Conservation (phyloP, 345 rosid species). For the Dipteronia dyeriana region DNA sequence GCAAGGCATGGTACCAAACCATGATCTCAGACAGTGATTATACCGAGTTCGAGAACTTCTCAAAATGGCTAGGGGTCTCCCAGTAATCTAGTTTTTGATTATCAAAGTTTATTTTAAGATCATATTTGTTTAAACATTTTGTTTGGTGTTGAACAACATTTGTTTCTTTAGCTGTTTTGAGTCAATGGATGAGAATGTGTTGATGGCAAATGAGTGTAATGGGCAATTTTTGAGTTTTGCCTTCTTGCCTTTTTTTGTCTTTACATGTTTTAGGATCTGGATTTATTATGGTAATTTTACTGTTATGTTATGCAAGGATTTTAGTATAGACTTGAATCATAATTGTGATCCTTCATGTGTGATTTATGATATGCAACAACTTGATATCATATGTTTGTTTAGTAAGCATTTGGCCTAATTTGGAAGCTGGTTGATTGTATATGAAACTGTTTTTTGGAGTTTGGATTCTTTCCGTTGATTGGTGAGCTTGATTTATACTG, state of each 20-base stretch:
- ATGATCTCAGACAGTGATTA: constrained; percentile 95
- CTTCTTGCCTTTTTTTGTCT: not conserved
- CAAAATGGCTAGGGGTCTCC: constrained; percentile 80
- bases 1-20: constrained; percentile 90
- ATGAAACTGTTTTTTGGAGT: too few relatives aligned
- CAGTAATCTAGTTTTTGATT: constrained; percentile 43
- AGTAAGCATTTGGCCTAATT: too few relatives aligned
- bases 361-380: too few relatives aligned
- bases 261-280: too few relatives aligned
- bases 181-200: constrained; percentile 13
- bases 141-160: constrained; percentile 6
- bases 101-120: not conserved
- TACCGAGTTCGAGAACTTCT: constrained; percentile 79
- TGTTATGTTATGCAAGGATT: too few relatives aligned
- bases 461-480: too few relatives aligned
- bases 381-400: too few relatives aligned
- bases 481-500: too few relatives aligned
- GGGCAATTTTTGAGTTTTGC: not conserved
- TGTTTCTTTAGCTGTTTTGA: constrained; percentile 11
- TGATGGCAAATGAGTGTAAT: constrained; percentile 2
- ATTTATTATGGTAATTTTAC: too few relatives aligned
- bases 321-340: too few relatives aligned
- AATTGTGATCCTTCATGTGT: too few relatives aligned
- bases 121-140: constrained; percentile 14
- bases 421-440: too few relatives aligned